Percentiles rank a stretch among this genome's conserved stretches.
Evolutionary conservation across 2,329 filamentous ascomycete genomes (phyloP).

Genomic region (Dothideomycetidae sp.): DNA sequence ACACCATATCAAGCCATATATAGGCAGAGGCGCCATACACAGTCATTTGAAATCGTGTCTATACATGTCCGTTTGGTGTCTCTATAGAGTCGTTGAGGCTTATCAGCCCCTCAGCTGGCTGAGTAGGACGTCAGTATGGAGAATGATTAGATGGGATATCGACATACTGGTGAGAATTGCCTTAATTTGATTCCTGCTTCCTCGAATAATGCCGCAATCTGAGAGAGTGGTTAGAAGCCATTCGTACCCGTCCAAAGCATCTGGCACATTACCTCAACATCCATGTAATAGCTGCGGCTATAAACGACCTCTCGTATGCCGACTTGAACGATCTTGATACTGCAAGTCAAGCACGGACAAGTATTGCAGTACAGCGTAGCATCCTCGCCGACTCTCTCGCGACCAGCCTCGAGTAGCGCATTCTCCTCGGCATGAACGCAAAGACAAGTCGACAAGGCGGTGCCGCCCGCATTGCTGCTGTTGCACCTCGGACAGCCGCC

Average conservation of each 20-base stretch:
- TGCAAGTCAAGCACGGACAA: slow-evolving; percentile 92
- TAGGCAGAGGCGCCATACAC: neutral
- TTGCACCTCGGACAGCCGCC: slow-evolving; percentile 87
- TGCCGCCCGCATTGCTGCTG: slow-evolving; percentile 52
- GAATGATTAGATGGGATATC: neutral
- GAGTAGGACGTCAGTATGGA: neutral
- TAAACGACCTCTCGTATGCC: slow-evolving; percentile 95
- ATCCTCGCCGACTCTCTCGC: slow-evolving; percentile 73
- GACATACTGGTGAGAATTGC: slow-evolving; percentile 71
- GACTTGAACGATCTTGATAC: slow-evolving; percentile 95
- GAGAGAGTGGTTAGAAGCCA: slow-evolving; percentile 13
- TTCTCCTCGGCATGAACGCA: slow-evolving; percentile 99
- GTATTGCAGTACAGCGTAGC: slow-evolving; percentile 87
- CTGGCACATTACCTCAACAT: slow-evolving; percentile 51
- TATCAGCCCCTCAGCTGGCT: slow-evolving; percentile 23
- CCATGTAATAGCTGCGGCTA: slow-evolving; percentile 88
- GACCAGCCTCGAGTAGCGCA: slow-evolving; percentile 80
- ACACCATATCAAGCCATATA: slow-evolving; percentile 1
- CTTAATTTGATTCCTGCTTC: slow-evolving; percentile 72
- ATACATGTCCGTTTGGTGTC: slow-evolving; percentile 6
- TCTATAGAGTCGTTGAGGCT: slow-evolving; percentile 13
- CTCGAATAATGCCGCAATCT: slow-evolving; percentile 65
- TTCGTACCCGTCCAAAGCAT: neutral
- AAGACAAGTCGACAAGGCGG: slow-evolving; percentile 69
- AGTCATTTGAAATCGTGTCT: neutral